Conservation (phyloP, 2,329 filamentous ascomycete genomes). For the Anthostomella pinea region DNA sequence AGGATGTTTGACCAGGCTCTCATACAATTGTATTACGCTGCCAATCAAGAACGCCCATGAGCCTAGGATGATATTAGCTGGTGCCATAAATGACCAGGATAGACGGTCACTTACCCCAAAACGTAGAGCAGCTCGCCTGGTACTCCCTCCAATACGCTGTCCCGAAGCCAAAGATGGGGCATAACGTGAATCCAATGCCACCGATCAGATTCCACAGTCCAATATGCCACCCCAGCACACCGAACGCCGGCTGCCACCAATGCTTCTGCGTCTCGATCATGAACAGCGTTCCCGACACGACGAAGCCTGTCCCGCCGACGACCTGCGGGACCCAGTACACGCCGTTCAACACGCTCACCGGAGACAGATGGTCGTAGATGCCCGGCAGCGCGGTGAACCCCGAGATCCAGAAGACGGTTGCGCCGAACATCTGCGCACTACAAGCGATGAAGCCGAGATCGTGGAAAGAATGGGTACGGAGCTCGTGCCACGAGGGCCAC, state of each 20-base stretch:
- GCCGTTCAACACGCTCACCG: conserved; percentile 4
- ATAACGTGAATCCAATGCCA: conserved; percentile 8
- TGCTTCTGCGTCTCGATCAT: conserved; percentile 12
- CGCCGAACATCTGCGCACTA: conserved; percentile 10
- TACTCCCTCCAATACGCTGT: no score
- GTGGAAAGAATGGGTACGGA: conserved; percentile 12
- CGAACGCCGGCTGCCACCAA: conserved; percentile 11
- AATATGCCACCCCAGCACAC: conserved; percentile 12
- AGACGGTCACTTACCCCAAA: conserved; percentile 5
- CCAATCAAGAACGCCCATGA: conserved; percentile 13
- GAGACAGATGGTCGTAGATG: conserved; percentile 8
- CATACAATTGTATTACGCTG: conserved; percentile 12
- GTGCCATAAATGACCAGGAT: conserved; percentile 7
- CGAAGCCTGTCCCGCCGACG: conserved; percentile 10
- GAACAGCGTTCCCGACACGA: conserved; percentile 11
- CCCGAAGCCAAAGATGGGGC: no score
- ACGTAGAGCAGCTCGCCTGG: conserved; percentile 11
- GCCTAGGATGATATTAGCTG: conserved; percentile 14
- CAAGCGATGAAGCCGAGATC: conserved; percentile 14
- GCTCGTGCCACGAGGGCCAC: conserved; percentile 11
- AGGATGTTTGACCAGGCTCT: conserved; percentile 13
- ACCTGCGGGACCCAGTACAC: conserved; percentile 14
- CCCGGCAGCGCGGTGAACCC: conserved; percentile 11
- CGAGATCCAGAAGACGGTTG: conserved; percentile 15
- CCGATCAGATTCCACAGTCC: conserved; percentile 15